Base-by-base conservation (phyloP, 495 filamentous ascomycete species). In the Podospora didyma region DNA sequence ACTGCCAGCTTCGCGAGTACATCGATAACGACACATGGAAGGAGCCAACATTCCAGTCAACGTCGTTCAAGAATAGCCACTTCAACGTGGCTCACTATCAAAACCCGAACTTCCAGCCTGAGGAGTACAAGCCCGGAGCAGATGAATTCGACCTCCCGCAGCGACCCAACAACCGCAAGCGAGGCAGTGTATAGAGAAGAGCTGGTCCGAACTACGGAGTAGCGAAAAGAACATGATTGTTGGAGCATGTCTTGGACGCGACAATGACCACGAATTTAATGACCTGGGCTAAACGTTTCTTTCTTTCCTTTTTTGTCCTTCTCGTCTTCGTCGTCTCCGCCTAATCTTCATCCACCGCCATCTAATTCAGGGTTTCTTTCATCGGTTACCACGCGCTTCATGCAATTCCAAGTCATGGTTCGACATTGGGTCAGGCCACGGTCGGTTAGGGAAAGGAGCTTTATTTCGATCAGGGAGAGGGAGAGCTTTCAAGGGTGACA, bases 81-180 rank as follows among this genome's bases (percentile, higher is more conserved):
- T 92, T 89, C 71, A 92, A 92, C 62, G 84, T 84, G 48, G 88
- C 88, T 2, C 90, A 95, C 71, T 93, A 88, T 71, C 86, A 87
- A 59, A 93, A 92, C 63, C 79, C 85, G 52, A 86, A 93, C 62
- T 95, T 95, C 61, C 89, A 92, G 61, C 90, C 90, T 0, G 84
- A 88, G 62, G 79, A 81, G 64, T 83, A 78, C 62, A 72, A 68
- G 49, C 76, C 76, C 17, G 75, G 70, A 7, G 63, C 63, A 2
- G 74, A 77, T 26, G 71, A 75, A 20, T 64, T 61, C 56, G 66
- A 70, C n/a, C 61, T 51, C 9, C 59, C 59, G 23, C 59, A 56
- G 39, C 60, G 62, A 49, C 46, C 41, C 7, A 58, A 67, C 42
- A 61, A 65, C 52, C 65, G 70, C 59, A 75, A 76, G 62, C 71